These are phyloP conservation scores for Leishmania lainsoni DNA, from an alignment of 208 protist species.

Conservation along the genomic window DNA sequence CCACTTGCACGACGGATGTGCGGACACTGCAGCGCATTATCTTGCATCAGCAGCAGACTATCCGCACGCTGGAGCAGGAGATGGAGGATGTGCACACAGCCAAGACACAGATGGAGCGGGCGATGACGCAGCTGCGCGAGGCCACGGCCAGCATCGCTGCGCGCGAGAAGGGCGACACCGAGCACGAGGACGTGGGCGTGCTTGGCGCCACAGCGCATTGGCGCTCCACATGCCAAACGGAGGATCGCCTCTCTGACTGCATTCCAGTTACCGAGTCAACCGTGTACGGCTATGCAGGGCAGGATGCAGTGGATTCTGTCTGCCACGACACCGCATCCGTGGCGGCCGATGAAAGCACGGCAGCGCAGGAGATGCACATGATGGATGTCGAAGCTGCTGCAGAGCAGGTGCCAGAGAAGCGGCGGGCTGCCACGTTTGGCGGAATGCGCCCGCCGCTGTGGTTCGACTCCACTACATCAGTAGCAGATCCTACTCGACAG, in stretches of 20 bases:
- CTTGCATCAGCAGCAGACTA: slow-evolving; percentile 48
- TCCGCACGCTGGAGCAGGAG: slow-evolving; percentile 41
- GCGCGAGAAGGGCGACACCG: background rate
- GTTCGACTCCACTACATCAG: slow-evolving; percentile 13
- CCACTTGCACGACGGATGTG: slow-evolving; percentile 35
- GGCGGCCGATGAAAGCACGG: background rate
- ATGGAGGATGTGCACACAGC: slow-evolving; percentile 31
- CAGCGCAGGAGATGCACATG: slow-evolving; percentile 17
- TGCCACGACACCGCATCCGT: background rate
- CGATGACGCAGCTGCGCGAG: slow-evolving; percentile 29
- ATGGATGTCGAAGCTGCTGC: slow-evolving; percentile 24
- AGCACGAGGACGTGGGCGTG: slow-evolving; percentile 19
- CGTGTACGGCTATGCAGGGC: background rate
- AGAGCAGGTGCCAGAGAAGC: slow-evolving; percentile 13
- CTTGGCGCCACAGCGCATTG: slow-evolving; percentile 22
- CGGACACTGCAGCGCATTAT: slow-evolving; percentile 47
- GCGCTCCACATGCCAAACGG: slow-evolving; percentile 30
- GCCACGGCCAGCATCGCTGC: background rate
- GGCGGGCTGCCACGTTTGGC: slow-evolving; percentile 28
- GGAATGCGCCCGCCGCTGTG: slow-evolving; percentile 15
- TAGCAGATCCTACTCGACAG: slow-evolving; percentile 7
- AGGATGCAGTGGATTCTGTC: background rate
- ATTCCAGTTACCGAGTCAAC: background rate
- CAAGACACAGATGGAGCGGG: slow-evolving; percentile 28
- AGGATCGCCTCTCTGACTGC: slow-evolving; percentile 9